A percentile compares a stretch with the other conserved stretches of the same genome.
Conservation (phyloP, 768 basidiomycete species). For the Tylopilus felleus region DNA sequence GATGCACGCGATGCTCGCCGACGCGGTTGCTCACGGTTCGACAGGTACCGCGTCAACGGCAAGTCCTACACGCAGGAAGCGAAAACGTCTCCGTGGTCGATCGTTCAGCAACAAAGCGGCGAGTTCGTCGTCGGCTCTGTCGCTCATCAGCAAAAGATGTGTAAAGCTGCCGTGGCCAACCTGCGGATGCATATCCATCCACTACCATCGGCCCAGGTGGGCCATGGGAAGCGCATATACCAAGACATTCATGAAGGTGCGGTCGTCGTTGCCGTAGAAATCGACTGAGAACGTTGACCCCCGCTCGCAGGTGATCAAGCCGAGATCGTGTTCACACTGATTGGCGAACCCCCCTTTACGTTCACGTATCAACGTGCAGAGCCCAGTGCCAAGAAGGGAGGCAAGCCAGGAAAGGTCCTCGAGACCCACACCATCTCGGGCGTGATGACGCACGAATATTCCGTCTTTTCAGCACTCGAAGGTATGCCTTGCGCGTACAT, state of each 20-base stretch:
- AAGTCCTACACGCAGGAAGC: constrained; percentile 71
- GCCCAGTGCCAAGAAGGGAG: constrained; percentile 61
- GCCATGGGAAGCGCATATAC: constrained; percentile 74
- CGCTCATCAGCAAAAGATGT: constrained; percentile 90
- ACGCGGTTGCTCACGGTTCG: constrained; percentile 1
- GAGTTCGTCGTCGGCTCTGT: constrained; percentile 84
- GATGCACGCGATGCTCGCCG: not conserved
- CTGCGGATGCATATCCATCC: constrained; percentile 71
- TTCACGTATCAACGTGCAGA: constrained; percentile 92
- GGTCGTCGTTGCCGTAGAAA: not conserved
- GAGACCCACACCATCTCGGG: constrained; percentile 91
- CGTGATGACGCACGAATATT: constrained; percentile 71
- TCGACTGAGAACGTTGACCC: not conserved
- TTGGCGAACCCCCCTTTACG: constrained; percentile 92
- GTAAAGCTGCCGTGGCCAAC: constrained; percentile 77
- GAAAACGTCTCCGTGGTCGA: constrained; percentile 79
- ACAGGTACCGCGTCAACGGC: constrained; percentile 78
- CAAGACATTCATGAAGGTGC: constrained; percentile 90
- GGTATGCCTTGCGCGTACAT: constrained; percentile 46
- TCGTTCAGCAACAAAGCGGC: constrained; percentile 77
- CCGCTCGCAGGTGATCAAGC: constrained; percentile 74
- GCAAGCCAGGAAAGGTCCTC: constrained; percentile 71
- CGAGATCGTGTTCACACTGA: constrained; percentile 85
- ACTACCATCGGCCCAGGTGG: constrained; percentile 86
- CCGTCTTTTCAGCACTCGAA: constrained; percentile 88